Base-by-base conservation (phyloP, 768 basidiomycete species). In the Pleurotus salmoneostramineus region DNA sequence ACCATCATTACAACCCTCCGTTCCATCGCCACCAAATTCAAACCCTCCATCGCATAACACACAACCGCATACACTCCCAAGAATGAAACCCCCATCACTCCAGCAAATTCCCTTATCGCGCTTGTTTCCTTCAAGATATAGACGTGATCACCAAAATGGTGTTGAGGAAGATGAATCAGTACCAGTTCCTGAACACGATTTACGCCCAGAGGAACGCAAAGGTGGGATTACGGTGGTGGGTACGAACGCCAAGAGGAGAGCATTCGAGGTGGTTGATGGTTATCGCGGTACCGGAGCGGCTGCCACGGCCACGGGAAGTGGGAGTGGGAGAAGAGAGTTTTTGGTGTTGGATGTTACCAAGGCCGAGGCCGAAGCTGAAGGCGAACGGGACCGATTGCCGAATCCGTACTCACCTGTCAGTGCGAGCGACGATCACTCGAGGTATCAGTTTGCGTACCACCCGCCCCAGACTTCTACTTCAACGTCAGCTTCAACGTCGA, bases 51-150 rank as follows among this genome's bases (percentile, higher is more conserved):
- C 21, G 21, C 21, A 27, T 27, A 27, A 27, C 21, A 27, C 21
- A 27, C 33, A 56, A 62, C 58, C 58, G 69, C 60, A 57, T 63
- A 58, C 50, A 62, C 58, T 56, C 64, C 68, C 51, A 46, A 59
- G 58, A 40, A 36, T 33, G 46, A 43, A 56, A 50, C 11, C 56
- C 33, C 59, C 47, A 15, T 50, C 47, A 62, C 57, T 45, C 64
- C 57, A n/a, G 31, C 57, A n/a, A 48, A 66, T 63, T 27, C 71
- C 64, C 56, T 65, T 61, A 48, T 71, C 65, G 48, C 72, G 63
- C 55, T 73, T 77, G 55, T 77, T 79, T 58, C 76, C 77, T 36
- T 78, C 73, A 35, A 67, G 76, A 12, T 73, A 78, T 61, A 40
- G 10, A n/a, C 8, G 37, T 40, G n/a, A n/a, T 40, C n/a, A 40